These are phyloP conservation scores for Starmera dryadoides DNA, from an alignment of 805 yeast species.

Conservation along the genomic window DNA sequence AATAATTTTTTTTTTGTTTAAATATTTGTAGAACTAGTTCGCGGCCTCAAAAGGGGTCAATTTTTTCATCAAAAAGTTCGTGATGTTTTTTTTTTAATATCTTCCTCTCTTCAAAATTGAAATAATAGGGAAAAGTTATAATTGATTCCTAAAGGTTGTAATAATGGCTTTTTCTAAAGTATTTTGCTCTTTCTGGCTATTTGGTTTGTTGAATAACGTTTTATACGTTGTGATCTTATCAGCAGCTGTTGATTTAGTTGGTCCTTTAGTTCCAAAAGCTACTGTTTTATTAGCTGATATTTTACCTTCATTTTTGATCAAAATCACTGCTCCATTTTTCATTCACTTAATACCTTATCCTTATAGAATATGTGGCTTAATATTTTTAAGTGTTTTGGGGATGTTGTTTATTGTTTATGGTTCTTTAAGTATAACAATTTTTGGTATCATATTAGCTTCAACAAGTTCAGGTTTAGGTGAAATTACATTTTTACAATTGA, in stretches of 20 bases:
- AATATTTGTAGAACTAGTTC: not conserved
- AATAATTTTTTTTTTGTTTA: not conserved
- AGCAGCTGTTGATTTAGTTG: conserved; percentile 90
- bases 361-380: conserved; percentile 45
- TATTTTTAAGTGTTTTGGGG: conserved; percentile 57
- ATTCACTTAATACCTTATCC: conserved; percentile 58
- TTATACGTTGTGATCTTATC: conserved; percentile 86
- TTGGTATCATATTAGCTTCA: conserved; percentile 77
- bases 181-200: conserved; percentile 61
- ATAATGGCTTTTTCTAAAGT: conserved; percentile 6
- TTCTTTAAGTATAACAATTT: conserved; percentile 33
- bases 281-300: conserved; percentile 81
- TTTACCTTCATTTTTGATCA: conserved; percentile 69
- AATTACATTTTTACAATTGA: conserved; percentile 76
- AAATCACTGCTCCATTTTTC: conserved; percentile 72
- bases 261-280: conserved; percentile 77
- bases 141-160: no score
- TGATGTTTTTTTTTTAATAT: no score
- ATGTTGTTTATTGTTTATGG: conserved; percentile 54
- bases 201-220: conserved; percentile 84
- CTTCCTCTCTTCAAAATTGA: no score
- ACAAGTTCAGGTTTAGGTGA: conserved; percentile 88
- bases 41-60: no score
- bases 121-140: no score
- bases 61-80: no score